phyloP scores from a whole-genome alignment of 75 land plant genomes.

The Ceratopteris richardii region DNA sequence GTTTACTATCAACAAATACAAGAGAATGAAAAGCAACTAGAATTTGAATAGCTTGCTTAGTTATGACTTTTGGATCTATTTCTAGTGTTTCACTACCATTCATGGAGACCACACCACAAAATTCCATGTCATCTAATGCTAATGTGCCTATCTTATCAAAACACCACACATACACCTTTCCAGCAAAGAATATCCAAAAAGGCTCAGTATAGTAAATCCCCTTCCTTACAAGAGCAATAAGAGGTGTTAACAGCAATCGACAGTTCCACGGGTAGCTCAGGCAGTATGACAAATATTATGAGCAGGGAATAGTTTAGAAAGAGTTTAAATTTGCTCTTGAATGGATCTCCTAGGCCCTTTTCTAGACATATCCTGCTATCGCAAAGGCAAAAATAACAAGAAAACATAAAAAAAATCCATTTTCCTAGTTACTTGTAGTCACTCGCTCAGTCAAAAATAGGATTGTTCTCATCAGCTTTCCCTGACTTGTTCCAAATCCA shows the following conservation, averaged over 20 bases:
- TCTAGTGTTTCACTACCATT: slow-evolving; percentile 39
- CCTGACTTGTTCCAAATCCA: slow-evolving; percentile 98
- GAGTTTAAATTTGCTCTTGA: slow-evolving; percentile 92
- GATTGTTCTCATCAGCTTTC: slow-evolving; percentile 94
- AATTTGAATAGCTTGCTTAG: slow-evolving; percentile 47
- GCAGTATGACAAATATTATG: slow-evolving; percentile 95
- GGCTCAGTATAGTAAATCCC: slow-evolving; percentile 98
- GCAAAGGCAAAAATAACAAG: slow-evolving; percentile 86
- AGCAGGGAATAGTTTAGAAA: slow-evolving; percentile 91
- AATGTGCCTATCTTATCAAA: slow-evolving; percentile 98
- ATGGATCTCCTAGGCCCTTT: slow-evolving; percentile 96
- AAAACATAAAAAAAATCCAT: slow-evolving; percentile 87
- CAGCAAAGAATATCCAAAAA: slow-evolving; percentile 96
- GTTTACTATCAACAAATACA: slow-evolving; percentile 90
- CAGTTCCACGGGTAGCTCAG: slow-evolving; percentile 96
- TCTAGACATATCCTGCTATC: slow-evolving; percentile 95
- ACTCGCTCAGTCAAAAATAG: slow-evolving; percentile 98
- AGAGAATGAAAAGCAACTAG: slow-evolving; percentile 91
- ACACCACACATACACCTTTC: slow-evolving; percentile 98
- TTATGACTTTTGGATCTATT: slow-evolving; percentile 52
- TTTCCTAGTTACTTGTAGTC: slow-evolving; percentile 98
- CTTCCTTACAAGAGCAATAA: slow-evolving; percentile 82
- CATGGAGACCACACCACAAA: slow-evolving; percentile 72
- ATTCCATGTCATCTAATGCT: slow-evolving; percentile 99
- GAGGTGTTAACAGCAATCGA: slow-evolving; percentile 98